phyloP scores from a whole-genome alignment of 441 rosid species.

The Pelargonium cotyledonis region DNA sequence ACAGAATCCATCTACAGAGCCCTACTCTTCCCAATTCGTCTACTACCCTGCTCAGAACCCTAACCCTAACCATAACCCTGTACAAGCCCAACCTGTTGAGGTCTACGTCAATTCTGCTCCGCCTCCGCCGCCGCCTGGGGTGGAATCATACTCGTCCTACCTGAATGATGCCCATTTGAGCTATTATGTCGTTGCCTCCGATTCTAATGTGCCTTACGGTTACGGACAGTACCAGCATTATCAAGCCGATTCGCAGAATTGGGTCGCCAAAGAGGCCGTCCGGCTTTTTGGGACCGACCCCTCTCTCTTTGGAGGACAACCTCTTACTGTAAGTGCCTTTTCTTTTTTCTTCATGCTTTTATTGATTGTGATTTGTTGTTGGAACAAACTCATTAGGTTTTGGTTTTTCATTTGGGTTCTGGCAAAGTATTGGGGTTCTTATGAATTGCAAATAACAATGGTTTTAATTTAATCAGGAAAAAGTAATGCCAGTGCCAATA shows the following conservation, averaged over 20 bases:
- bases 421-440: background rate
- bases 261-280: slow-evolving; percentile 21
- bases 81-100: background rate
- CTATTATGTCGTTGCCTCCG: background rate
- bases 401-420: background rate
- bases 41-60: slow-evolving; percentile 23
- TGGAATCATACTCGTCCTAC: slow-evolving; percentile 20
- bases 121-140: slow-evolving; percentile 27
- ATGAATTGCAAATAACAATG: too few species aligned
- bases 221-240: slow-evolving; percentile 1
- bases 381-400: background rate
- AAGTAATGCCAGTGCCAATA: background rate
- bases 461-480: too few species aligned
- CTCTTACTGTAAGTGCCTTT: slow-evolving; percentile 27
- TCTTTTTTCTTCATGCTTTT: background rate
- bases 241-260: slow-evolving; percentile 27
- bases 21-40: slow-evolving; percentile 18
- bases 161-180: background rate
- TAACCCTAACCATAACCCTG: slow-evolving; percentile 15
- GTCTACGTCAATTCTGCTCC: slow-evolving; percentile 1
- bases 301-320: slow-evolving; percentile 18
- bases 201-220: background rate
- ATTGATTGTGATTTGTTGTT: background rate
- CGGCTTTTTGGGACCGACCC: slow-evolving; percentile 26
- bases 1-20: slow-evolving; percentile 19